Evolutionary conservation across 805 yeast species (phyloP), one percentile per base, ranked within the genome.

Genomic region (Helenozyma rhizophorensis): DNA sequence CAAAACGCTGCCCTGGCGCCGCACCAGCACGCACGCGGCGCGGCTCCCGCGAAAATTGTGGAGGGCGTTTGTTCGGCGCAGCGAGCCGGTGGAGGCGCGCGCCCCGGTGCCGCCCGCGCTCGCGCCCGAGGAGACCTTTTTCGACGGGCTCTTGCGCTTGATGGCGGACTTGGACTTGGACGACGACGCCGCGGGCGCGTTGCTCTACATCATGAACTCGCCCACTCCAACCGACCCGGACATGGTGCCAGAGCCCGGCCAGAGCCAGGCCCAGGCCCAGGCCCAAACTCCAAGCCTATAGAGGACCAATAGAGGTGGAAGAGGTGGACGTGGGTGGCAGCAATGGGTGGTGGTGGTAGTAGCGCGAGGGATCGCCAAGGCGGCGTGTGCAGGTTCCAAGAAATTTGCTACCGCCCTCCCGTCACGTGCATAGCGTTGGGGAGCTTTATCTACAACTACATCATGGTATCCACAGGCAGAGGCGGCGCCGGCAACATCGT

Each of bases 401-500:
- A 28, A 21, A 8, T 21, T 21, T 21, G 22, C 8, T 21, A 21
- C 8, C 8, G 9, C 15, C 11, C 19, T 19, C 19, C 25, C 15
- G 11, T 30, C 24, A 25, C 9, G 25, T 14, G 17, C 13, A 28
- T 7, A 12, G 9, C 13, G 4, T 21, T 13, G 19, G 21, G 25
- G 25, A 10, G 13, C 17, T 9, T 21, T n/a, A 3, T 9, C 17
- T 10, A 11, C 12, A 18, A 14, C 13, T 13, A 9, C 21, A 19
- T 11, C 23, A 42, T 42, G 47, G 39, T 40, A 31, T 55, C 65
- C 10, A 61, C 67, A 11, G 67, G 67, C 27, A 50, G 67, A 45
- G 65, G 65, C 14, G 67, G 65, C n/a, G 58, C 67, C 14, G 67
- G 65, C 7, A 61, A 60, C 34, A 56, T 58, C 27, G 42, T 32